phyloP scores from a whole-genome alignment of 1,284 basidiomycete species.

The Ceratobasidium papillatum region DNA sequence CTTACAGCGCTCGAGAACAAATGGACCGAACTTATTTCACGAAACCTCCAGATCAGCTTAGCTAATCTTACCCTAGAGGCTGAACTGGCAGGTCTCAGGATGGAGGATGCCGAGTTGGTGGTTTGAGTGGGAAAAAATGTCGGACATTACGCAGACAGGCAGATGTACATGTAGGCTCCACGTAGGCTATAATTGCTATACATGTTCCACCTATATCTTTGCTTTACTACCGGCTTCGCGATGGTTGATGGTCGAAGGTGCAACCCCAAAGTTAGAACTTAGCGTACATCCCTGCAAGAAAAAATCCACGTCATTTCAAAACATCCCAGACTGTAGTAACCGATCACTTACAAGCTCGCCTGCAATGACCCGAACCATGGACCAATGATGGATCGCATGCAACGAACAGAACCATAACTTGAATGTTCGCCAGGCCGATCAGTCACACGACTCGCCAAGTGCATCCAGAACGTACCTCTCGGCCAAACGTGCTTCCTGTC shows the following conservation, averaged over 20 bases:
- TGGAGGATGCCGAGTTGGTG: conserved; percentile 47
- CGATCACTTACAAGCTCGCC: conserved; percentile 70
- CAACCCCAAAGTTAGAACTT: conserved; percentile 79
- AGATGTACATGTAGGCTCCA: not conserved
- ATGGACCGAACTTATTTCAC: conserved; percentile 90
- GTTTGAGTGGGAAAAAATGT: conserved; percentile 21
- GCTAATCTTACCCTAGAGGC: conserved; percentile 86
- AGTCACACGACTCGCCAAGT: not conserved
- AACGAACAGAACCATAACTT: conserved; percentile 87
- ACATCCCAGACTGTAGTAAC: conserved; percentile 3
- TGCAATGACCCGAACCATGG: conserved; percentile 83
- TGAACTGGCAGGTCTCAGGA: conserved; percentile 61
- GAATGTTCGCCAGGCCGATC: not conserved
- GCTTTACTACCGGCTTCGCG: conserved; percentile 61
- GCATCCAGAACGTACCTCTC: conserved; percentile 65
- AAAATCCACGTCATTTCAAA: conserved; percentile 40
- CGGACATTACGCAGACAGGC: not conserved
- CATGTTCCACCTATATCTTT: conserved; percentile 52
- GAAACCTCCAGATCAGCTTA: conserved; percentile 88
- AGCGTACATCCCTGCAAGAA: conserved; percentile 65
- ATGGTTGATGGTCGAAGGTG: conserved; percentile 79
- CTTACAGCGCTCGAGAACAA: conserved; percentile 80
- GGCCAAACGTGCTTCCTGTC: conserved; percentile 77
- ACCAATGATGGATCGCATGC: conserved; percentile 87
- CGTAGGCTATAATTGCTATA: not conserved